A percentile compares a stretch with the other conserved stretches of the same genome.
phyloP scores from a whole-genome alignment of 805 yeast genomes.

The Lipomyces lipofer region DNA sequence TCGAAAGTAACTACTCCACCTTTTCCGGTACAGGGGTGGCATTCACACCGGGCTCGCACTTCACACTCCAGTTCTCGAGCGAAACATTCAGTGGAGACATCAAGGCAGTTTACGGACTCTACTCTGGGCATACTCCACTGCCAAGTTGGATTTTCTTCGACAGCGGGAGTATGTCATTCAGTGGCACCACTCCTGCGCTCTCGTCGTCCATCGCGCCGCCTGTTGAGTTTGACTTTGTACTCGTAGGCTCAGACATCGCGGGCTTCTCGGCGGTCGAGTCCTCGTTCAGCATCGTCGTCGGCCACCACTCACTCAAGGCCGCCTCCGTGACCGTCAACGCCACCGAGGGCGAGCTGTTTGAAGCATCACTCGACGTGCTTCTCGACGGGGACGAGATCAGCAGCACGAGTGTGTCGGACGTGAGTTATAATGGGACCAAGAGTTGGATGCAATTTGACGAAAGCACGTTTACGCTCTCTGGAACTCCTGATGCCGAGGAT shows the following conservation, averaged over 20 bases:
- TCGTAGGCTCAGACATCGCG: slow-evolving; percentile 75
- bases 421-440: slow-evolving; percentile 56
- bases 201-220: slow-evolving; percentile 90
- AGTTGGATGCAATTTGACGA: slow-evolving; percentile 68
- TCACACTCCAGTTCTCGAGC: slow-evolving; percentile 63
- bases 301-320: slow-evolving; percentile 83
- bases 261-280: slow-evolving; percentile 75
- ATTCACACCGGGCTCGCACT: slow-evolving; percentile 65
- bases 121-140: slow-evolving; percentile 79
- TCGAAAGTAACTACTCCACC: slow-evolving; percentile 63
- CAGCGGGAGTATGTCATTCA: slow-evolving; percentile 58
- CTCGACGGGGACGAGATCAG: slow-evolving; percentile 60
- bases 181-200: slow-evolving; percentile 86
- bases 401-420: slow-evolving; percentile 54
- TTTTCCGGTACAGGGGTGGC: slow-evolving; percentile 76
- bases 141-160: slow-evolving; percentile 89
- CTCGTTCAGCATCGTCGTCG: slow-evolving; percentile 71
- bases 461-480: slow-evolving; percentile 64
- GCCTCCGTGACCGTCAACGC: slow-evolving; percentile 65
- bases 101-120: slow-evolving; percentile 74
- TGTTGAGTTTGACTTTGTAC: slow-evolving; percentile 60
- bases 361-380: slow-evolving; percentile 48
- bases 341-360: slow-evolving; percentile 60
- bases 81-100: slow-evolving; percentile 62
- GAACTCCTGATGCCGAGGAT: slow-evolving; percentile 60